Evolutionary conservation across 257 asterid genomes (phyloP).

Genomic region (Fraxinus cuspidata): DNA sequence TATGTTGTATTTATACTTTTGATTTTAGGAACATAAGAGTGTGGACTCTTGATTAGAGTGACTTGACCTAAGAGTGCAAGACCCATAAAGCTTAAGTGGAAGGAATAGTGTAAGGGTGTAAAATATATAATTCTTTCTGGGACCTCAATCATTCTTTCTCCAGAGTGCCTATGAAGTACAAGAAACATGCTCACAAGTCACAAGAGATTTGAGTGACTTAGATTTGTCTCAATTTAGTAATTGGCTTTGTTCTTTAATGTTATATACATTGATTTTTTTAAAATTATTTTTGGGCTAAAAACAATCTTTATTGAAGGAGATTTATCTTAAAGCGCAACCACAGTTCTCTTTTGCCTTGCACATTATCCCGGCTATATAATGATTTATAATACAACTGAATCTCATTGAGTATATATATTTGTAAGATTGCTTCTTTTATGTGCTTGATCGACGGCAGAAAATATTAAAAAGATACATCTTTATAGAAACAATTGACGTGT

Average conservation of each 20-base stretch:
- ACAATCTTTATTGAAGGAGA: background rate
- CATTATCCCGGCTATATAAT: background rate
- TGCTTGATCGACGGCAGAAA: background rate
- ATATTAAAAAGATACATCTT: background rate
- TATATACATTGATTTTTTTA: background rate
- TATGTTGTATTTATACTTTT: conserved; percentile 2
- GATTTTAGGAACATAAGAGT: conserved; percentile 5
- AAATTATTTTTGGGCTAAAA: background rate
- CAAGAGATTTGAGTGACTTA: background rate
- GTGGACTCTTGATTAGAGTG: background rate
- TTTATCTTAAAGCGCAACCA: background rate
- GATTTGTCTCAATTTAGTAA: background rate
- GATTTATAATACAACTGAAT: background rate
- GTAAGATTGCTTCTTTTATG: background rate
- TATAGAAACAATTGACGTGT: background rate
- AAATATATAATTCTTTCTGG: background rate
- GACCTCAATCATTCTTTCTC: background rate
- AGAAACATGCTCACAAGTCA: background rate
- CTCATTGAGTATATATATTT: background rate
- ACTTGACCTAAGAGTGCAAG: background rate
- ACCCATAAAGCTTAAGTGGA: background rate
- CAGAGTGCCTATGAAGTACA: background rate
- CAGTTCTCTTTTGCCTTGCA: background rate
- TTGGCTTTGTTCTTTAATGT: background rate
- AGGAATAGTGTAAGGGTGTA: background rate